Evolutionary conservation across 495 filamentous ascomycete species (phyloP).

Genomic region (Schizothecium vesticola): DNA sequence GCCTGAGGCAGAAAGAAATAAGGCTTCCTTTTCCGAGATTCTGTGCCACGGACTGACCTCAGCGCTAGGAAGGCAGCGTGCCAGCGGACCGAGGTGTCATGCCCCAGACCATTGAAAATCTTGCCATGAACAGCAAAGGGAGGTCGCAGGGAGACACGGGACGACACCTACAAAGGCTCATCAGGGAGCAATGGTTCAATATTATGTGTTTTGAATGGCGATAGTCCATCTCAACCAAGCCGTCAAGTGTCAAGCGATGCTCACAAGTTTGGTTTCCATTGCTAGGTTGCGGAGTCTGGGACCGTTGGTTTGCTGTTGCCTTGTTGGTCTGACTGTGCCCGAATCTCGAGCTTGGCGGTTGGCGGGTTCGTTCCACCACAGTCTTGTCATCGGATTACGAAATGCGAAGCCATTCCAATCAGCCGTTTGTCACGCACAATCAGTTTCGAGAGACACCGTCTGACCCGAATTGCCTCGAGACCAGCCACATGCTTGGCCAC

Average conservation of each 20-base stretch:
- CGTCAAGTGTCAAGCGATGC: background rate
- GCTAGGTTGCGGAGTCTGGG: background rate
- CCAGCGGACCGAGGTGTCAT: background rate
- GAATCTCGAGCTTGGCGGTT: background rate
- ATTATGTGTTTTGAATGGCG: background rate
- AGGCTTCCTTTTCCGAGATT: background rate
- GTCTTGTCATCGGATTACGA: background rate
- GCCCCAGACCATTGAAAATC: background rate
- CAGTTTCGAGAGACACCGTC: background rate
- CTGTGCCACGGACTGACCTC: slow-evolving; percentile 2
- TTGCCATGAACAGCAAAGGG: background rate
- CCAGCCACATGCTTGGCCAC: slow-evolving; percentile 9
- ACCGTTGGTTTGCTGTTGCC: background rate
- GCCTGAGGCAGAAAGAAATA: background rate
- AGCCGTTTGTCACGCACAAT: background rate
- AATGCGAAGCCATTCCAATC: background rate
- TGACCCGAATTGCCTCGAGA: background rate
- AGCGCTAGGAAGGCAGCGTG: slow-evolving; percentile 3
- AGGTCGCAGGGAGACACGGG: background rate
- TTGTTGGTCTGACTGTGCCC: background rate
- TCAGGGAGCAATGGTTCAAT: background rate
- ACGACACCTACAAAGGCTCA: background rate
- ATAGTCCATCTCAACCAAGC: background rate
- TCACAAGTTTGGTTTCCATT: background rate
- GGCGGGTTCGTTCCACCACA: background rate